Evolutionary conservation across 495 filamentous ascomycete genomes (phyloP).

Genomic region (Elasticomyces elasticus): DNA sequence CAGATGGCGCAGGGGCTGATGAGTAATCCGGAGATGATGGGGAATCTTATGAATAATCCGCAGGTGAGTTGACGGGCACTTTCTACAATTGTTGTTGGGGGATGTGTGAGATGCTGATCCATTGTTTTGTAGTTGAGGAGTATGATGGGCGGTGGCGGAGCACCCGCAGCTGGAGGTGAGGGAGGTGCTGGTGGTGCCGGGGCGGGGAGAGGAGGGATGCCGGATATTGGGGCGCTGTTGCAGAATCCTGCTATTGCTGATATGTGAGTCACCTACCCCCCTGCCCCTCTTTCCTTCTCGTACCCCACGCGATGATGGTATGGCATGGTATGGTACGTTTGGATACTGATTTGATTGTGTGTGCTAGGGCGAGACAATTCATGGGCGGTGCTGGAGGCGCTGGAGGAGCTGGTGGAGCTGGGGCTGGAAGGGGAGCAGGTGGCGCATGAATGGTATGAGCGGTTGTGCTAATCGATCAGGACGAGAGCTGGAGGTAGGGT

Average conservation of each 20-base stretch:
- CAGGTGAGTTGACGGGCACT: conserved; percentile 71
- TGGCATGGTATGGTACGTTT: not conserved
- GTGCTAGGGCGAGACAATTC: conserved; percentile 31
- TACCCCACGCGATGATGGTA: no score
- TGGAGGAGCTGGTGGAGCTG: conserved; percentile 20
- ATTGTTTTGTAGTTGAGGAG: no score
- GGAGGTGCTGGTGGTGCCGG: conserved; percentile 48
- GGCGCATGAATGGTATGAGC: no score
- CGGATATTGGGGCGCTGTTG: conserved; percentile 72
- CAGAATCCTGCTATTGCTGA: conserved; percentile 82
- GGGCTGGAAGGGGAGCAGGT: conserved; percentile 16
- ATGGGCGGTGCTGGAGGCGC: conserved; percentile 29
- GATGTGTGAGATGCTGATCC: no score
- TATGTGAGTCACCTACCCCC: conserved; percentile 59
- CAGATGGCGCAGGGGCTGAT: conserved; percentile 94
- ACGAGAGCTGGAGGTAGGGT: no score
- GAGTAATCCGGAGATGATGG: conserved; percentile 86
- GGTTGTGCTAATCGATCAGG: no score
- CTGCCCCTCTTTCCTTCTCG: not conserved
- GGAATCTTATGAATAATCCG: conserved; percentile 90
- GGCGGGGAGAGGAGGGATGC: no score
- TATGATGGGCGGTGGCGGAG: conserved; percentile 45
- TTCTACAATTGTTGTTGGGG: no score
- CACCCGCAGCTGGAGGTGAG: conserved; percentile 37
- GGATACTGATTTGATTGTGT: not conserved